Evolutionary conservation across 257 asterid species (phyloP), one percentile per base, ranked within the genome.

Genomic region (Gentiana straminea): DNA sequence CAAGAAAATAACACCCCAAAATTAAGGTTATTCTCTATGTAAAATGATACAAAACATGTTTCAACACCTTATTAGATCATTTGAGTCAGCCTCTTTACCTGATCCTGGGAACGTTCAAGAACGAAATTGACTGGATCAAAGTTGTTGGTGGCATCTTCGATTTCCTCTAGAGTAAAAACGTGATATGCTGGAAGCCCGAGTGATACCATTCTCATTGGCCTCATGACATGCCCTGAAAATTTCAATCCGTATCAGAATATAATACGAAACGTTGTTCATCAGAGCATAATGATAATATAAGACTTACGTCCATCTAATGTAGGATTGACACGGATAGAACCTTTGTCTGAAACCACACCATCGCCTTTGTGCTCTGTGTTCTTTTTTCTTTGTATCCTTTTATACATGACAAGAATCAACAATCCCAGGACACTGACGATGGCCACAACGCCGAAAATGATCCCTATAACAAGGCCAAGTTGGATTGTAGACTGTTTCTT

Each of bases 81-180:
- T 43, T 33, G 15, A 60, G 6, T 13, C 8, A n/a, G 35, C 46
- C 13, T 52, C 13, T 60, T 57, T 84, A 88, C 97, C 95, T 86
- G 95, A 36, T 79, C 82, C 69, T 85, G 91, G n/a, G 93, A 75
- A 49, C 90, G 94, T 70, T 83, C 97, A 39, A 74, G 82, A 34
- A 92, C 91, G 11, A 88, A 81, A 77, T 92, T 88, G 58, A 89
- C 72, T 3, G 89, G 68, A 53, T 86, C 96, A 44, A 92, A 92
- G 69, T 77, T 81, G 57, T 79, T 75, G 13, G 99, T 92, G 6
- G 95, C 99, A 1, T 86, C 99, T 65, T 88, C 94, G 63, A 92
- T 78, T 73, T 92, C 99, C 69, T 92, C 99, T 32, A 86, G 63
- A 3, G 97, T 74, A 81, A 83, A 92, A 63, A 92, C 86, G n/a